Base-by-base conservation (phyloP, 495 filamentous ascomycete genomes). In the Chaetomium fimeti region DNA sequence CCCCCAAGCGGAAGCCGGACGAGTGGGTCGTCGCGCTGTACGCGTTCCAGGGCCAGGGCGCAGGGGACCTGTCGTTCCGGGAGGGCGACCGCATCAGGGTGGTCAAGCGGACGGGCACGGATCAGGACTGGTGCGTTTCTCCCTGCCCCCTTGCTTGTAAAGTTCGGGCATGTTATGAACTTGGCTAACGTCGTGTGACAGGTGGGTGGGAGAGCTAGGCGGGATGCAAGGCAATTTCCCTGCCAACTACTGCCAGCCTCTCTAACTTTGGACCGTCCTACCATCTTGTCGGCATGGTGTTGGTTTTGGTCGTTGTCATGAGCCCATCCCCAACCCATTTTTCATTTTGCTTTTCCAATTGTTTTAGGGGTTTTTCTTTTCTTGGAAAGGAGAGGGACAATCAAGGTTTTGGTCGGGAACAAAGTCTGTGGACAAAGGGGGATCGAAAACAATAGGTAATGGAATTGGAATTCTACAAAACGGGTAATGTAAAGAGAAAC, bases 81-180 rank as follows among this genome's bases (percentile, higher is more conserved):
- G 89, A 95, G 75, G 93, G 93, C 0, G 93, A 96, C 66, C 83
- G 84, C 66, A 97, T 98, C 68, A 86, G 83, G 59, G 87, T 98
- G 3, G 72, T 94, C 22, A 89, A 89, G 79, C 91, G 88, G 80
- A 97, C 93, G 2, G 85, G 84, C 22, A 94, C 89, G 60, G 88
- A 85, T 32, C 90, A 97, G 75, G 93, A 97, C 70, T 98, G 93
- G 93, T 64, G 45, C 16, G 62, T 64, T 27, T 27, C 16, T 15
- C 5, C 43, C 29, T 18, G 1, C 4, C 20, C 22, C 20, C 22
- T n/a, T 8, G 22, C 15, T 22, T 28, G n/a, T 16, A 29, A n/a
- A 24, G 4, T 40, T 2, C 38, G 8, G 5, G 38, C 4, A 40
- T 40, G 9, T 3, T 13, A 20, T 36, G 18, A 12, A 12, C 20